phyloP scores from a whole-genome alignment of 1,139 yeast species.

The Zygotorulaspora mrakii region DNA sequence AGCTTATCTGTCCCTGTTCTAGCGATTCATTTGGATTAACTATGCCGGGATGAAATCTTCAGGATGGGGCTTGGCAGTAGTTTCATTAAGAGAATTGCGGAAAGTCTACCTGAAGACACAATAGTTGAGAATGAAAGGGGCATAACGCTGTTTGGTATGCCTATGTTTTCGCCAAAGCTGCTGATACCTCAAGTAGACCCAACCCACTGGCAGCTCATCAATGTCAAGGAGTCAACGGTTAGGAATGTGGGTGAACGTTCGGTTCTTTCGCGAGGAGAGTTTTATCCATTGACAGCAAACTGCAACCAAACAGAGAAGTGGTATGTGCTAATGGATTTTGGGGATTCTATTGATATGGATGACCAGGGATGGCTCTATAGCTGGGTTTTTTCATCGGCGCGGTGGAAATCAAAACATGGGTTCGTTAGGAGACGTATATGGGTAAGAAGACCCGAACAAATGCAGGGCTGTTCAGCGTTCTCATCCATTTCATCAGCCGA shows the following conservation, averaged over 20 bases:
- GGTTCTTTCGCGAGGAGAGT: constrained; percentile 19
- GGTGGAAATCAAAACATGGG: constrained; percentile 60
- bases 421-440: constrained; percentile 59
- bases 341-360: constrained; percentile 51
- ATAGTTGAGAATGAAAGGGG: constrained; percentile 57
- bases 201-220: constrained; percentile 41
- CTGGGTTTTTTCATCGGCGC: constrained; percentile 43
- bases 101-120: constrained; percentile 35
- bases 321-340: constrained; percentile 54
- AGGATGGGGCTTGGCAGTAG: constrained; percentile 1
- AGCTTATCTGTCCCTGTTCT: neutral
- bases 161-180: constrained; percentile 47
- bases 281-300: constrained; percentile 22
- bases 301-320: constrained; percentile 53
- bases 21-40: neutral
- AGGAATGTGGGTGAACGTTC: constrained; percentile 16
- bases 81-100: constrained; percentile 4
- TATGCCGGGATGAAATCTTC: neutral
- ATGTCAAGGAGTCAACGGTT: constrained; percentile 31
- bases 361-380: constrained; percentile 74
- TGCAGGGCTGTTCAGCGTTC: neutral
- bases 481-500: neutral
- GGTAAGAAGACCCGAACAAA: constrained; percentile 42
- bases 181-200: constrained; percentile 48
- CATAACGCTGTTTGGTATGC: constrained; percentile 50